phyloP scores from a whole-genome alignment of 1,139 yeast genomes.

The Zhuliangozyma parablackwelliae region DNA sequence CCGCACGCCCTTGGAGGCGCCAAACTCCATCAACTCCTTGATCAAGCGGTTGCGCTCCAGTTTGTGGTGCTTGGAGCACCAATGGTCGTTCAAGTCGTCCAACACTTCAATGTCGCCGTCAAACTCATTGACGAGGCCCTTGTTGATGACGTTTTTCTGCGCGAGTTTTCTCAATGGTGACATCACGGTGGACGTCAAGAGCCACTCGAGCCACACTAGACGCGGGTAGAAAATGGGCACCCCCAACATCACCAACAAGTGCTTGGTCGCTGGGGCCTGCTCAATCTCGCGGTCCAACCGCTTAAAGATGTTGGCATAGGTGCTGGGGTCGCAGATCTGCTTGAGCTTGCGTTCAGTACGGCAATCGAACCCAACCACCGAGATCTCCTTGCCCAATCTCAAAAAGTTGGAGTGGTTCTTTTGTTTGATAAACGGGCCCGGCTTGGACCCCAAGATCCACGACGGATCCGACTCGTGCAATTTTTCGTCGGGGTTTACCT shows the following conservation, averaged over 20 bases:
- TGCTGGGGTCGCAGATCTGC: slow-evolving; percentile 48
- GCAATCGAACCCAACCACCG: slow-evolving; percentile 80
- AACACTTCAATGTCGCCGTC: slow-evolving; percentile 87
- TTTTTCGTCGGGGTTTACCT: slow-evolving; percentile 48
- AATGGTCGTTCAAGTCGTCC: slow-evolving; percentile 92
- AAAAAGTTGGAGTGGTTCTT: slow-evolving; percentile 64
- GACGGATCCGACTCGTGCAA: slow-evolving; percentile 42
- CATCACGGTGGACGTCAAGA: slow-evolving; percentile 59
- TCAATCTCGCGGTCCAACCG: slow-evolving; percentile 54
- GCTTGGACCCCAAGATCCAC: slow-evolving; percentile 51
- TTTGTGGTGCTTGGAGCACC: slow-evolving; percentile 89
- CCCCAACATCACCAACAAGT: slow-evolving; percentile 77
- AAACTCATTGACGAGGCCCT: slow-evolving; percentile 80
- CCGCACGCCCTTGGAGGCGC: slow-evolving; percentile 61
- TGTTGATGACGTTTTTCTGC: slow-evolving; percentile 57
- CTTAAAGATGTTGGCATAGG: slow-evolving; percentile 60
- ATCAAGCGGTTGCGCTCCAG: slow-evolving; percentile 66
- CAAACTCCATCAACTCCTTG: slow-evolving; percentile 54
- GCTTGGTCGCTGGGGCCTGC: slow-evolving; percentile 55
- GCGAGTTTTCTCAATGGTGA: slow-evolving; percentile 68
- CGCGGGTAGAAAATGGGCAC: slow-evolving; percentile 95
- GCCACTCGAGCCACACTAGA: slow-evolving; percentile 79
- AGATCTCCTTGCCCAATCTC: slow-evolving; percentile 69
- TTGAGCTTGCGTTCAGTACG: slow-evolving; percentile 79
- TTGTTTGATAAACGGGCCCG: slow-evolving; percentile 67